Evolutionary conservation across 2,329 filamentous ascomycete species (phyloP), one percentile per base, ranked within the genome.

Genomic region (Arthrobotrys entomopaga): DNA sequence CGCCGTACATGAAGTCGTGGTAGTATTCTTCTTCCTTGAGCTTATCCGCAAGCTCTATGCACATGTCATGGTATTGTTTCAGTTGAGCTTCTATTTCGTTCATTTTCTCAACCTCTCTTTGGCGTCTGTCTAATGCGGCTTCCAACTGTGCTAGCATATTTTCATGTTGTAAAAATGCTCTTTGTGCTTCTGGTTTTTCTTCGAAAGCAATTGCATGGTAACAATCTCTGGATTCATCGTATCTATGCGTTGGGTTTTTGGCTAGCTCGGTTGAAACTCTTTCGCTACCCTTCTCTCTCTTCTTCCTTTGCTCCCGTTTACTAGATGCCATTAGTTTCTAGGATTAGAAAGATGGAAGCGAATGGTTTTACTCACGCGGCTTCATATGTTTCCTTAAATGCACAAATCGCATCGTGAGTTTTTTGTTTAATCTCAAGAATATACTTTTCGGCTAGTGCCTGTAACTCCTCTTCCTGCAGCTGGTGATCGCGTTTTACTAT

Each of bases 1-100:
- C 65, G 2, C 65, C 65, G 10, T 70, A 64, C 29, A 60, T 20
- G 29, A 70, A 70, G 16, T 70, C 65, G 26, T 40, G 16, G 2
- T 42, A 2, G 16, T 69, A 56, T 20, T 54, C 50, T 42, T 61
- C 56, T 2, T 38, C 49, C 11, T 53, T 54, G 24, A 69, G 38
- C 8, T 46, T 20, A 7, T 42, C 56, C 10, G 58, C 49, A 16
- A 69, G 65, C 3, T 69, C 56, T 16, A 56, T 40, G 22, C 65
- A 69, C 8, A 38, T 60, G 10, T 54, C 29, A 48, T 69, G 60
- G n/a, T 59, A 69, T 8, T 48, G 34, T 3, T 61, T 40, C 8
- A 69, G 49, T 29, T 42, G 38, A n/a, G 1, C 22, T 34, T 69
- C 65, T 16, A 69, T 40, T 11, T 22, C 34, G 13, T 61, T 49